Percentiles rank a stretch among this genome's conserved stretches.
Evolutionary conservation across 352 stramenopile genomes (phyloP).

Genomic region (Globisporangium emineosum): DNA sequence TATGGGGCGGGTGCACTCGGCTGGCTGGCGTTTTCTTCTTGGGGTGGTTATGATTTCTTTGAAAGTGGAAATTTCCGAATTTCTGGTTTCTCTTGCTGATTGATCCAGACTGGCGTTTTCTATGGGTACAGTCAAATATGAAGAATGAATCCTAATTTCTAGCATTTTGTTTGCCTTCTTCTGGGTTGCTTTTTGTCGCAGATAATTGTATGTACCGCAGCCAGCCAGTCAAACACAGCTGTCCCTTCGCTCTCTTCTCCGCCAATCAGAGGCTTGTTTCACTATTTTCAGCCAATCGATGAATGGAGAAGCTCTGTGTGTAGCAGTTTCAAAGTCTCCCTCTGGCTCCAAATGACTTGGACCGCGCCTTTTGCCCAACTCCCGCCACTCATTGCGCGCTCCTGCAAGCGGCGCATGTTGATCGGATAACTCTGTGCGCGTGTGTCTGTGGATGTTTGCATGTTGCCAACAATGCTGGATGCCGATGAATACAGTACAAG

Average conservation of each 20-base stretch:
- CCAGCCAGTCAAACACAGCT: not conserved
- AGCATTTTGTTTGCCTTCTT: not conserved
- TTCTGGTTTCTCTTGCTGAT: not conserved
- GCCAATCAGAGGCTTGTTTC: not conserved
- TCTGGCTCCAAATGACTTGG: not conserved
- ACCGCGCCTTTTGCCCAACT: not conserved
- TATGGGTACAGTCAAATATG: not conserved
- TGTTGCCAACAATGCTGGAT: too few relatives aligned
- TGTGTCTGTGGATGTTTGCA: too few relatives aligned
- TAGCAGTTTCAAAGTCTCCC: not conserved
- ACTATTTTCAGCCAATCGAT: too few relatives aligned
- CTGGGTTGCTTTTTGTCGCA: constrained; percentile 1
- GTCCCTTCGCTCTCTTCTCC: not conserved
- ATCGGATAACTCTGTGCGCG: too few relatives aligned
- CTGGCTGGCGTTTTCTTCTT: constrained; percentile 12
- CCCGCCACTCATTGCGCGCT: not conserved
- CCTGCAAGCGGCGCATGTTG: not conserved
- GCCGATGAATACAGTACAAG: too few relatives aligned
- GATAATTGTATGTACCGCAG: not conserved
- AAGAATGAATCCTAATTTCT: not conserved
- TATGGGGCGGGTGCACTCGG: not conserved
- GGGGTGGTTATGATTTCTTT: not conserved
- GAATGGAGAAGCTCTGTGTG: not conserved
- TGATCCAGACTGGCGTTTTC: not conserved
- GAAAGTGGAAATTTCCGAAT: not conserved